phyloP scores from a whole-genome alignment of 75 land plant species.

The Ceratopteris richardii region DNA sequence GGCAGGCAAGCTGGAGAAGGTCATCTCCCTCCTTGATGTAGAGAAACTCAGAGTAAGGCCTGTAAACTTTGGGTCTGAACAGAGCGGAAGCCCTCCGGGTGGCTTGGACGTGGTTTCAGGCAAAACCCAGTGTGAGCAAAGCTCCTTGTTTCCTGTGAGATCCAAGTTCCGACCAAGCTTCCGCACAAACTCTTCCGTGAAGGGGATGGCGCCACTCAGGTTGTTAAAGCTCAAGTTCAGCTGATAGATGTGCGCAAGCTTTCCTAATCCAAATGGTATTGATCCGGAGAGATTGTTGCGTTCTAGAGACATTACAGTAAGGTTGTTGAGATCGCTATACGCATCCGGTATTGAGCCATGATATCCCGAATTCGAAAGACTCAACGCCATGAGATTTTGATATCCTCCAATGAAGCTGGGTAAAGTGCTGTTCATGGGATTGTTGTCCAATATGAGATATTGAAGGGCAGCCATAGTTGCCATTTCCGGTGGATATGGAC shows the following conservation, averaged over 20 bases:
- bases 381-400: neutral
- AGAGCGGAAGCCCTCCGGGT: too few species aligned
- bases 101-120: neutral
- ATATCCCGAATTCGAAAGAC: neutral
- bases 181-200: neutral
- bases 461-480: slow-evolving; percentile 6
- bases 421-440: neutral
- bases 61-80: too few species aligned
- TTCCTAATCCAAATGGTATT: neutral
- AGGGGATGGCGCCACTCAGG: neutral
- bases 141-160: neutral
- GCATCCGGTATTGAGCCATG: neutral
- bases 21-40: too few species aligned
- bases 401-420: neutral
- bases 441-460: slow-evolving; percentile 15
- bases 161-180: neutral
- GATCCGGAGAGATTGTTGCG: neutral
- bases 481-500: slow-evolving; percentile 13
- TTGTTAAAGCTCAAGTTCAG: neutral
- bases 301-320: neutral
- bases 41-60: too few species aligned
- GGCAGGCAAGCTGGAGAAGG: too few species aligned
- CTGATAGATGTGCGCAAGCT: neutral
- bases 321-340: neutral
- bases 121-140: neutral